Base-by-base conservation (phyloP, 495 filamentous ascomycete species). In the Tuber brumale region DNA sequence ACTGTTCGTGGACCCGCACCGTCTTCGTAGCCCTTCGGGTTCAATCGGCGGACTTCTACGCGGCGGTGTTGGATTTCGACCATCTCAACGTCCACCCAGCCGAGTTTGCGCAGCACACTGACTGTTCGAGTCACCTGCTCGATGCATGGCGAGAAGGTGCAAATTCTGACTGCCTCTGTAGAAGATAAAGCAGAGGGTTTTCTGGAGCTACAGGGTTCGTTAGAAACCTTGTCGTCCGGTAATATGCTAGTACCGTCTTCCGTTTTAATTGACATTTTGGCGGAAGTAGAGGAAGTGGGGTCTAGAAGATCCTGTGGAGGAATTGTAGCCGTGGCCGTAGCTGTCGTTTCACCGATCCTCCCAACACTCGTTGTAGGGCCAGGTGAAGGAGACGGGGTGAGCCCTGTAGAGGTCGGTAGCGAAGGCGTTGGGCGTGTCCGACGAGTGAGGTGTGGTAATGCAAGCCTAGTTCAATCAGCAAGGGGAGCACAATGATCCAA, bases 71-170 rank as follows among this genome's bases (percentile, higher is more conserved):
- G 86, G 18, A 98, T 86, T 84, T 97, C 95, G 7, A 94, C 91
- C 94, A 97, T 97, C 66, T 91, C 89, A 80, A 98, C 94, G 69
- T 93, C 89, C n/a, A 94, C 86, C 96, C 95, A 99, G 75, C 91
- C 92, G 4, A 92, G 85, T 43, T 90, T 86, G 61, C 94, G 91
- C 82, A 99, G 88, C 1, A 88, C 86, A 66, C 91, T 89, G 72
- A 97, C 89, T 0, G 96, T 97, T 51, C 89, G 88, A 44, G 91
- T 91, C 14, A 94, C 94, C 84, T 99, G 95, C 85, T 99, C 95
- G 80, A 99, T 94, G 83, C 95, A 99, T 0, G 95, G 95, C 12
- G 91, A 94, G 86, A 99, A 99, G 3, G 94, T 95, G 85, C 95
- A 99, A 76, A 99, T 85, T 76, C 93, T 87, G 31, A 89, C 88